A percentile compares a stretch with the other conserved stretches of the same genome.
Evolutionary conservation across 2,329 filamentous ascomycete genomes (phyloP).

Genomic region (Clarireedia monteithiana): DNA sequence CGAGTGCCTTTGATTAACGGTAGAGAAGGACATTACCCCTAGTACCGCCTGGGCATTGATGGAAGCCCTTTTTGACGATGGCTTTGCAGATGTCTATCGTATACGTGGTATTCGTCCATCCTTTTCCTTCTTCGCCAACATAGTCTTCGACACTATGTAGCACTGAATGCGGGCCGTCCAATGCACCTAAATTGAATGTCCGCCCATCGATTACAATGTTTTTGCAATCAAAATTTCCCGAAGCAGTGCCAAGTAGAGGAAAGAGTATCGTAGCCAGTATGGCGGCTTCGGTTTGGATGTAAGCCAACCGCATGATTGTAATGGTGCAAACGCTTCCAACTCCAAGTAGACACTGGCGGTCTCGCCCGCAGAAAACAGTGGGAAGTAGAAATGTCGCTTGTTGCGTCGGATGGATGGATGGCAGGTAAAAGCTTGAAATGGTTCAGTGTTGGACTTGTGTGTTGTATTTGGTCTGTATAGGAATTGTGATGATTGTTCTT

Average conservation of each 20-base stretch:
- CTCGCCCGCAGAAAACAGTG: too few relatives aligned
- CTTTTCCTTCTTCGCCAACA: constrained; percentile 37
- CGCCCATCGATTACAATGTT: constrained; percentile 50
- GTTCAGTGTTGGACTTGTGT: too few relatives aligned
- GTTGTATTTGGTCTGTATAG: too few relatives aligned
- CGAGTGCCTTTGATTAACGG: not conserved
- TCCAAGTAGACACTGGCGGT: not conserved
- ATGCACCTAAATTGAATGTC: constrained; percentile 54
- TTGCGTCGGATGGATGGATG: too few relatives aligned
- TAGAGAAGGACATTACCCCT: constrained; percentile 43
- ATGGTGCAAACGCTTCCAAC: not conserved
- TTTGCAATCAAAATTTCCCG: constrained; percentile 52
- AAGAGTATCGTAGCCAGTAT: constrained; percentile 25
- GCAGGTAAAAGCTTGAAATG: too few relatives aligned
- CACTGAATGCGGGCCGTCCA: constrained; percentile 62
- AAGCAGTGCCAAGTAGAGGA: constrained; percentile 21
- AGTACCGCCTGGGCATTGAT: constrained; percentile 59
- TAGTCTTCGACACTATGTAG: constrained; percentile 43
- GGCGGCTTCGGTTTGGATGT: constrained; percentile 19
- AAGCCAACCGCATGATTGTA: constrained; percentile 22
- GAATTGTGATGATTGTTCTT: too few relatives aligned
- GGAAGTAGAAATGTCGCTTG: too few relatives aligned
- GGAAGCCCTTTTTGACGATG: constrained; percentile 46
- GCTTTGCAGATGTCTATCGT: constrained; percentile 69
- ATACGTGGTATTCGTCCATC: constrained; percentile 67